These are phyloP conservation scores for Saxophila tyrrhenica DNA, from an alignment of 495 filamentous ascomycete species.

Conservation along the genomic window DNA sequence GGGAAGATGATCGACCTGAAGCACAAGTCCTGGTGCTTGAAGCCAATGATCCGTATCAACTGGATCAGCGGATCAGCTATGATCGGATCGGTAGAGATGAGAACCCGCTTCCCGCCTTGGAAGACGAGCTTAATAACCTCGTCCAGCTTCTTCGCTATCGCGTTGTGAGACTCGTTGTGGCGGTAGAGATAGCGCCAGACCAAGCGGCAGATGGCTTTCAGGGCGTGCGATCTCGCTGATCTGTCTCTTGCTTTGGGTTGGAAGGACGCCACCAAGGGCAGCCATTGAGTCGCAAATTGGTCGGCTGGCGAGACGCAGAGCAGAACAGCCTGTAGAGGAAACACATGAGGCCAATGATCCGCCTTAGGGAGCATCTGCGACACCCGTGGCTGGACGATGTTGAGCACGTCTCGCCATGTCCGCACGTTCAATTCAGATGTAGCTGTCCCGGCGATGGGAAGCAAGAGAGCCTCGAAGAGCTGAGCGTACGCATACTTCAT, in stretches of 20 bases:
- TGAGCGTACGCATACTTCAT: slow-evolving; percentile 93
- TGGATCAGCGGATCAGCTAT: slow-evolving; percentile 84
- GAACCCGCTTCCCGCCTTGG: slow-evolving; percentile 61
- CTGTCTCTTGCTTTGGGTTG: slow-evolving; percentile 76
- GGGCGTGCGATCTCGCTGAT: slow-evolving; percentile 60
- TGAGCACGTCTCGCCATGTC: slow-evolving; percentile 76
- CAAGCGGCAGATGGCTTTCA: slow-evolving; percentile 84
- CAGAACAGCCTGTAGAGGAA: slow-evolving; percentile 72
- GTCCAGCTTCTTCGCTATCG: slow-evolving; percentile 67
- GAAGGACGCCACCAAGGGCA: slow-evolving; percentile 61
- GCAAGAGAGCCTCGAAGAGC: slow-evolving; percentile 70
- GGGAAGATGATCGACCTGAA: slow-evolving; percentile 89
- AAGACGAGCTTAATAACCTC: slow-evolving; percentile 75
- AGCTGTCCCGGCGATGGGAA: slow-evolving; percentile 75
- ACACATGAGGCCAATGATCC: slow-evolving; percentile 77
- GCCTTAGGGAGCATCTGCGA: slow-evolving; percentile 79
- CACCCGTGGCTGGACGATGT: slow-evolving; percentile 61
- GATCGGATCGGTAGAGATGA: slow-evolving; percentile 65
- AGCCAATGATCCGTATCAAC: slow-evolving; percentile 89
- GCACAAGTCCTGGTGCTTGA: slow-evolving; percentile 83
- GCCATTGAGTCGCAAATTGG: slow-evolving; percentile 72
- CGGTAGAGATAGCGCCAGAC: slow-evolving; percentile 94
- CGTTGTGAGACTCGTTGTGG: slow-evolving; percentile 55
- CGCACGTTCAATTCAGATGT: slow-evolving; percentile 59
- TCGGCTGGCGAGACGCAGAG: slow-evolving; percentile 82